Base-by-base conservation (phyloP, 768 basidiomycete species). In the Pleurotus citrinopileatus region DNA sequence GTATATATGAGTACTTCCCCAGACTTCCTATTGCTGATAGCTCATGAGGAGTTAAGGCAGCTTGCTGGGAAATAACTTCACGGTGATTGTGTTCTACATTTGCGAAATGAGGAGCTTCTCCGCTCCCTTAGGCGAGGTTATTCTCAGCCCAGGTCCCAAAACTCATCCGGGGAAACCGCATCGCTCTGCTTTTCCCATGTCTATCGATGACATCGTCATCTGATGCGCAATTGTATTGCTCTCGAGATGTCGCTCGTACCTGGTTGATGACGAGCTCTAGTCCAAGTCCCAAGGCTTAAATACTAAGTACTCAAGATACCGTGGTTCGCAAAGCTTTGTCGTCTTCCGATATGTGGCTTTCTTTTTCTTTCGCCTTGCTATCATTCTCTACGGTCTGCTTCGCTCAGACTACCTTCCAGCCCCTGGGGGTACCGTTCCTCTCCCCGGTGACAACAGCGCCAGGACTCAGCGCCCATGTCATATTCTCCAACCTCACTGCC, bases 401-500 rank as follows among this genome's bases (percentile, higher is more conserved):
- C 3, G 32, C 32, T 9, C 32, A 34, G n/a, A 47, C 62, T 5
- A 60, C 56, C 7, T 69, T 73, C 55, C 73, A 74, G 53, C 61
- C 67, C 15, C 51, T 56, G 20, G 69, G 68, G 1, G 59, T 62
- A 1, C 60, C 68, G 5, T 74, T 74, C 58, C 60, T 58, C 46
- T 60, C 70, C 0, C 73, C 72, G 1, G 70, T 73, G 2, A 73
- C 64, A 2, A 59, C 64, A 6, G 70, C 74, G 0, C 53, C 66
- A 2, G 74, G 74, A 5, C 68, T 73, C 52, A 47, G 58, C 9
- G 70, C 74, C 9, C 57, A 56, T 6, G 70, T 75, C 5, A 43
- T 75, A 20, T 76, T 74, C 55, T 73, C 73, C 7, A 73, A 74
- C 51, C 64, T 77, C 12, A 72, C 76, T 2, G 59, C 62, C 8